Evolutionary conservation across 1,284 basidiomycete genomes (phyloP).

Genomic region (Farysia itapuensis): DNA sequence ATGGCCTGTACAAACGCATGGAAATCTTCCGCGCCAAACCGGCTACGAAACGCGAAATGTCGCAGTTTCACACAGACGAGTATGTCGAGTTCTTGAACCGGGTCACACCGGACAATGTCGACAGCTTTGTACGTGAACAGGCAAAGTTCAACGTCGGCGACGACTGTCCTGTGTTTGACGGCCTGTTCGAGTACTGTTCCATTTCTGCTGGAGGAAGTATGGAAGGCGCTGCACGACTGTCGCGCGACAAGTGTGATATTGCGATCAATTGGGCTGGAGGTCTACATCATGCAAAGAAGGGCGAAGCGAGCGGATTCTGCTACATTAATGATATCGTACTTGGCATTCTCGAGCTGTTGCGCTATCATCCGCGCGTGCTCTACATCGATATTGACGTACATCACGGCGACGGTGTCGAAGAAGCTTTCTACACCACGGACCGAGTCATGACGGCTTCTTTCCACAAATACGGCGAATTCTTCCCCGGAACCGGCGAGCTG

Average conservation of each 20-base stretch:
- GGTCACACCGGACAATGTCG: constrained; percentile 82
- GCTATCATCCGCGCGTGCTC: constrained; percentile 90
- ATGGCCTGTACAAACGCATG: constrained; percentile 68
- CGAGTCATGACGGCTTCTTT: constrained; percentile 98
- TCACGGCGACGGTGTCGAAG: constrained; percentile 98
- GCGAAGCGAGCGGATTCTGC: constrained; percentile 96
- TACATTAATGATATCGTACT: constrained; percentile 99
- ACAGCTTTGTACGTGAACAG: constrained; percentile 87
- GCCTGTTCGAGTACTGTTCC: constrained; percentile 95
- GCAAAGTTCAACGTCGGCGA: constrained; percentile 93
- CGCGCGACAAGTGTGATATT: constrained; percentile 96
- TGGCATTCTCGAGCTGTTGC: constrained; percentile 89
- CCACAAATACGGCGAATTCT: constrained; percentile 99
- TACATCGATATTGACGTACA: constrained; percentile 99
- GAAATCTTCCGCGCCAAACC: constrained; percentile 81
- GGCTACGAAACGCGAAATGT: constrained; percentile 96
- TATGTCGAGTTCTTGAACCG: constrained; percentile 85
- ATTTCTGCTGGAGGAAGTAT: constrained; percentile 98
- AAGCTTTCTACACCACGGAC: constrained; percentile 98
- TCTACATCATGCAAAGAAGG: constrained; percentile 96
- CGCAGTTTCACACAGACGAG: constrained; percentile 90
- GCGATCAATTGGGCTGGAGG: constrained; percentile 99
- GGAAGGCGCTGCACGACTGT: constrained; percentile 96
- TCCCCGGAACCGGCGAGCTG: constrained; percentile 96
- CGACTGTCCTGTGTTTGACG: constrained; percentile 98